Conservation (phyloP, 306 rosid genomes). For the Nissolia schottii region DNA sequence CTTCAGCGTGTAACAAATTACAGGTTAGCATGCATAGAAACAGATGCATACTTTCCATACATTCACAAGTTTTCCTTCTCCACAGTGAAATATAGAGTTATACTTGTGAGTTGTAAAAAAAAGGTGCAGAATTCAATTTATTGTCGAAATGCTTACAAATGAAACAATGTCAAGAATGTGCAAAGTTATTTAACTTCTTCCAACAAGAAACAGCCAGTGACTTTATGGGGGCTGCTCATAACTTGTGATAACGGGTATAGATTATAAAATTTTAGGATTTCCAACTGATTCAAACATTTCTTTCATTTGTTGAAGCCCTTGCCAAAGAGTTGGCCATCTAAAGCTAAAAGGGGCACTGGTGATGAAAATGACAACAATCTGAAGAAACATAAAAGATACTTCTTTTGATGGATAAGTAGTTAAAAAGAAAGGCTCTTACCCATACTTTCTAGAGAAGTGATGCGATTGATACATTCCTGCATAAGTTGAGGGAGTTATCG, state of each 20-base stretch:
- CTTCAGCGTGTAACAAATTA: background rate
- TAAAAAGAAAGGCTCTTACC: conserved; percentile 44
- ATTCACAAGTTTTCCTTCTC: background rate
- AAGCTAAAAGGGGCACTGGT: background rate
- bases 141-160: background rate
- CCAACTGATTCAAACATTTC: background rate
- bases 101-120: background rate
- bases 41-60: background rate
- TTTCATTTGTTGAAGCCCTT: background rate
- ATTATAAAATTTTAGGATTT: background rate
- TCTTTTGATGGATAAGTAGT: background rate
- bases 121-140: background rate
- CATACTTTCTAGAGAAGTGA: conserved; percentile 68
- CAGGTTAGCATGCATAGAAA: background rate
- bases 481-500: conserved; percentile 14
- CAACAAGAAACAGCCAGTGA: background rate
- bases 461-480: conserved; percentile 97
- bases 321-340: conserved; percentile 8
- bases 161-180: background rate
- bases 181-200: background rate
- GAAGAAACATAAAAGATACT: background rate
- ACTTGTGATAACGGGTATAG: background rate
- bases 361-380: background rate
- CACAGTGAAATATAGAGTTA: background rate
- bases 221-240: background rate